Conservation (phyloP, 1,139 yeast species). For the Schwanniomyces etchellsii region DNA sequence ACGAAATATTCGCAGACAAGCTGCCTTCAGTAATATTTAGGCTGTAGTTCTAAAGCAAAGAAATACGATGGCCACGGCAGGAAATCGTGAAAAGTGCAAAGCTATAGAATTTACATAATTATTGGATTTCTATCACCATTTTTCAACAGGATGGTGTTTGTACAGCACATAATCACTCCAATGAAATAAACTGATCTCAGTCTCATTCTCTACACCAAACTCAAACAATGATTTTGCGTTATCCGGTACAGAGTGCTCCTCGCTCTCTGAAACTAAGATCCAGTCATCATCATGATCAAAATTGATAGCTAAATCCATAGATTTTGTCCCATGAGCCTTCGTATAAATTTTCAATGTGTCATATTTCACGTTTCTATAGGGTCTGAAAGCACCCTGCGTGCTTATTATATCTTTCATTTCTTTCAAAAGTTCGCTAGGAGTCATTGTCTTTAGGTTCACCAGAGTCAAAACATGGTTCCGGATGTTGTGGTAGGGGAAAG, state of each 20-base stretch:
- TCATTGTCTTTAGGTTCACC: slow-evolving; percentile 65
- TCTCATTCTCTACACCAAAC: slow-evolving; percentile 82
- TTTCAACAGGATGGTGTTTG: slow-evolving; percentile 81
- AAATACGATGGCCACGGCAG: no score
- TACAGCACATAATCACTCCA: slow-evolving; percentile 57
- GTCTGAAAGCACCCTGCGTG: slow-evolving; percentile 67
- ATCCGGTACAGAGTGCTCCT: slow-evolving; percentile 21
- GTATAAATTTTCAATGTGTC: slow-evolving; percentile 84
- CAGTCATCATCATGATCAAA: slow-evolving; percentile 63
- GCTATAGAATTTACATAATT: no score
- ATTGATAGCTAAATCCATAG: slow-evolving; percentile 87
- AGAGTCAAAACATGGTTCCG: slow-evolving; percentile 71
- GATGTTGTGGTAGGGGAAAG: slow-evolving; percentile 89
- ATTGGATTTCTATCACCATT: no score
- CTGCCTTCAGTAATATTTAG: no score
- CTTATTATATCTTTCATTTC: slow-evolving; percentile 43
- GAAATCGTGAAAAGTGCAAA: no score
- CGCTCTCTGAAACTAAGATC: slow-evolving; percentile 41
- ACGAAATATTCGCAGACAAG: no score
- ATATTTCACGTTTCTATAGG: slow-evolving; percentile 72
- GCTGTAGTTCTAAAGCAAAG: no score
- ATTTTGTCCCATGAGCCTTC: slow-evolving; percentile 91
- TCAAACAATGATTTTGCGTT: slow-evolving; percentile 45
- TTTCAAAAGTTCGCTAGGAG: slow-evolving; percentile 58
- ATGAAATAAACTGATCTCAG: slow-evolving; percentile 81